Evolutionary conservation across 805 yeast species (phyloP), one percentile per base, ranked within the genome.

Genomic region (Ogataea siamensis): DNA sequence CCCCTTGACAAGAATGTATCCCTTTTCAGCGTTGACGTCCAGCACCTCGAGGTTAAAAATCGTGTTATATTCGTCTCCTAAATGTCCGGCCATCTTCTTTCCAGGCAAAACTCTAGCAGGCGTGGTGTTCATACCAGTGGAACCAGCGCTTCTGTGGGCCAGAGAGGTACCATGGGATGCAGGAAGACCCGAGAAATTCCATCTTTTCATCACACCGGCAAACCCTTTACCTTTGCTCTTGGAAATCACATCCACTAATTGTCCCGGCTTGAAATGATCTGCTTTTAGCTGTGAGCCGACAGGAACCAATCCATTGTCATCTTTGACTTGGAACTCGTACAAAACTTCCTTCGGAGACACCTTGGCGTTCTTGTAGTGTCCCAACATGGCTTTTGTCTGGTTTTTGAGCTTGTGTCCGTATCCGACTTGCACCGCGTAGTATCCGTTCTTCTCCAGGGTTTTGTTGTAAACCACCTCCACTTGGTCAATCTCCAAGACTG

Each of bases 101-200:
- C 97, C 98, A 11, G 97, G 98, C 46, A 88, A 70, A 37, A 88
- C 87, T 70, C 99, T 84, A 56, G 96, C 97, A 10, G 99, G 99
- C 46, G 87, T 83, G 50, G 93, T 95, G 57, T 86, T 85, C 62
- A 83, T 87, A 77, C 99, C 99, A 54, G 84, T 88, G 21, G 97
- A 89, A 75, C 99, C 99, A 54, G 95, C 95, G 41, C 88, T 80
- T 74, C 99, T 83, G 62, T 93, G 98, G 24, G 91, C 83, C 34
- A 76, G 70, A 19, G 99, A 87, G 17, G 86, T 89, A 83, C 99
- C 99, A 63, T 93, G 99, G 1, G 97, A 73, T 5, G 97, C 97
- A 28, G 78, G 76, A 62, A 85, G 76, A 73, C 99, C 99, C 31
- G 68, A 69, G 67, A 91, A 93, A 9, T 87, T 85, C 71, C 83